phyloP scores from a whole-genome alignment of 495 filamentous ascomycete genomes.

The Lasiosphaeriaceae sp. region DNA sequence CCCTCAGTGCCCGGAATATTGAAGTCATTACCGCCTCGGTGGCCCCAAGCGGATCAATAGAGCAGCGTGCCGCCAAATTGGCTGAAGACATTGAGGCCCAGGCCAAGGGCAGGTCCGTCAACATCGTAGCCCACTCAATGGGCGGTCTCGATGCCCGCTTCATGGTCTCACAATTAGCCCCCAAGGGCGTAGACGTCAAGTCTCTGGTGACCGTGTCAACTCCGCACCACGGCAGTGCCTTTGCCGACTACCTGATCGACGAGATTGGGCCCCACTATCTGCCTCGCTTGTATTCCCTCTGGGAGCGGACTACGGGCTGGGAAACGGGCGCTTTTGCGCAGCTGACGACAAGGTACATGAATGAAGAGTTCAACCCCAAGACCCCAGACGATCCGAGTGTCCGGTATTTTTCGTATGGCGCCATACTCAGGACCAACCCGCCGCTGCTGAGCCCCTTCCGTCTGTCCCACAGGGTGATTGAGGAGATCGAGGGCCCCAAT shows the following conservation, averaged over 20 bases:
- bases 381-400: constrained; percentile 71
- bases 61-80: constrained; percentile 66
- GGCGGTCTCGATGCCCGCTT: constrained; percentile 86
- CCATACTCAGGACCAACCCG: constrained; percentile 56
- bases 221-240: constrained; percentile 79
- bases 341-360: constrained; percentile 79
- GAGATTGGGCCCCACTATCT: constrained; percentile 60
- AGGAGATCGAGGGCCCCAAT: constrained; percentile 72
- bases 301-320: constrained; percentile 59
- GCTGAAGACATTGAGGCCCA: constrained; percentile 60
- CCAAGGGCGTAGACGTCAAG: constrained; percentile 59
- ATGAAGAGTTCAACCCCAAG: constrained; percentile 72
- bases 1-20: constrained; percentile 63
- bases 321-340: constrained; percentile 83
- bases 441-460: constrained; percentile 69
- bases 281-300: constrained; percentile 64
- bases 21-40: constrained; percentile 81
- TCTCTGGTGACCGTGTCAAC: constrained; percentile 86
- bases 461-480: constrained; percentile 65
- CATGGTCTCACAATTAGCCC: constrained; percentile 79
- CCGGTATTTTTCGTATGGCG: constrained; percentile 92
- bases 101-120: constrained; percentile 70
- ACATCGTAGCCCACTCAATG: constrained; percentile 78
- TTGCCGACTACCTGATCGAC: constrained; percentile 80
- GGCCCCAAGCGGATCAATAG: constrained; percentile 74